Conservation (phyloP, 139 green algal species). For the Micractinium conductrix region DNA sequence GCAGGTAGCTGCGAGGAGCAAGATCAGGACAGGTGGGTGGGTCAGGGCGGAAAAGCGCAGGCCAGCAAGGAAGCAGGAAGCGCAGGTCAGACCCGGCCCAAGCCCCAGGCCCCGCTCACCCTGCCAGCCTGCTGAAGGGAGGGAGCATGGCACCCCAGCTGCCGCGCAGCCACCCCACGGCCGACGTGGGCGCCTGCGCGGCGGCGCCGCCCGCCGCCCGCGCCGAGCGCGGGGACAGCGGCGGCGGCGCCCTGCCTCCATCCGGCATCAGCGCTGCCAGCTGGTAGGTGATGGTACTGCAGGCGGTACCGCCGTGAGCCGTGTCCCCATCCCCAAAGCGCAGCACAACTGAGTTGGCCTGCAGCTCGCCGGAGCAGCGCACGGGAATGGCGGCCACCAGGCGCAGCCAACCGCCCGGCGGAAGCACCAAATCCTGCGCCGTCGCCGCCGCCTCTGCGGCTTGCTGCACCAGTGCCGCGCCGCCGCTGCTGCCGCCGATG, state of each 20-base stretch:
- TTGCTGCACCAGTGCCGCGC: neutral
- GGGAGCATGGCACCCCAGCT: neutral
- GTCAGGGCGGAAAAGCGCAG: neutral
- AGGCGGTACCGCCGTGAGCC: neutral
- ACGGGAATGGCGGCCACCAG: neutral
- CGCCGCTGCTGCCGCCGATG: too few species aligned
- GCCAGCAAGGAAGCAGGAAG: neutral
- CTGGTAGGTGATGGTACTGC: slow-evolving; percentile 20
- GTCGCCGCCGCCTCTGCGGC: neutral
- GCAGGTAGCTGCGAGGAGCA: slow-evolving; percentile 7
- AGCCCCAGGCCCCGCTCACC: neutral
- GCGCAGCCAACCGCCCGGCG: slow-evolving; percentile 14
- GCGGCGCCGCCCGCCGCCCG: neutral
- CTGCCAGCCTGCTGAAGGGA: slow-evolving; percentile 12
- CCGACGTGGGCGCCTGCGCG: neutral
- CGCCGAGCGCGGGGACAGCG: neutral
- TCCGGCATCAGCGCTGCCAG: neutral
- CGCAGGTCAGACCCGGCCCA: neutral
- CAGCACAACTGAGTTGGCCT: neutral
- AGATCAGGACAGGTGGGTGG: neutral
- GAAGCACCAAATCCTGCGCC: neutral
- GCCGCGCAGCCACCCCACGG: slow-evolving; percentile 7
- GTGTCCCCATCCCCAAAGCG: neutral
- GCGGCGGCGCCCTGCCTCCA: neutral
- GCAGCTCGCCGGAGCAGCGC: slow-evolving; percentile 18